Conservation (phyloP, 1,139 yeast species). For the Blastobotrys capitulatus region DNA sequence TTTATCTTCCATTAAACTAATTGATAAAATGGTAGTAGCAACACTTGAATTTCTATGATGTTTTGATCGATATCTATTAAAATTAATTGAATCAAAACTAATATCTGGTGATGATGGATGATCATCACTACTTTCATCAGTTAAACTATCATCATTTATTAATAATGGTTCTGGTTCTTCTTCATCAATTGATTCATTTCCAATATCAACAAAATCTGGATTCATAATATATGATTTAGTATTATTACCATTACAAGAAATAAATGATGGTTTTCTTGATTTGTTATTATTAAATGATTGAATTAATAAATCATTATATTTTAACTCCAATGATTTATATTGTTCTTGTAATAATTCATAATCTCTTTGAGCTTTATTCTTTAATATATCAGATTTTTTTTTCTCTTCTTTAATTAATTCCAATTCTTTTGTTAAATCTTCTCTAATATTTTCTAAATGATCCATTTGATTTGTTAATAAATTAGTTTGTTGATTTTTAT, state of each 20-base stretch:
- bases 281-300: neutral
- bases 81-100: neutral
- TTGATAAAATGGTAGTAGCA: neutral
- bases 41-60: neutral
- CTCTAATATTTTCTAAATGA: constrained; percentile 21
- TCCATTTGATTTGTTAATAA: constrained; percentile 20
- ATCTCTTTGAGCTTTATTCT: constrained; percentile 23
- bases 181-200: neutral
- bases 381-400: constrained; percentile 19
- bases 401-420: constrained; percentile 17
- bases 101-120: constrained; percentile 2
- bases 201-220: neutral
- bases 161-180: neutral
- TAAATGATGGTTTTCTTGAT: neutral
- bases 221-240: neutral
- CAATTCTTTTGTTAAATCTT: constrained; percentile 20
- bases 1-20: neutral
- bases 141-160: neutral
- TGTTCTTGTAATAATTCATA: constrained; percentile 23
- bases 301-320: neutral
- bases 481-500: constrained; percentile 16
- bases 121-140: neutral
- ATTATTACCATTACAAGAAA: neutral
- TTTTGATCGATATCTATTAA: neutral
- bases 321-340: constrained; percentile 19